A percentile compares a stretch with the other conserved stretches of the same genome.
These are phyloP conservation scores for Starmerella vitae DNA, from an alignment of 805 yeast genomes.

Conservation along the genomic window DNA sequence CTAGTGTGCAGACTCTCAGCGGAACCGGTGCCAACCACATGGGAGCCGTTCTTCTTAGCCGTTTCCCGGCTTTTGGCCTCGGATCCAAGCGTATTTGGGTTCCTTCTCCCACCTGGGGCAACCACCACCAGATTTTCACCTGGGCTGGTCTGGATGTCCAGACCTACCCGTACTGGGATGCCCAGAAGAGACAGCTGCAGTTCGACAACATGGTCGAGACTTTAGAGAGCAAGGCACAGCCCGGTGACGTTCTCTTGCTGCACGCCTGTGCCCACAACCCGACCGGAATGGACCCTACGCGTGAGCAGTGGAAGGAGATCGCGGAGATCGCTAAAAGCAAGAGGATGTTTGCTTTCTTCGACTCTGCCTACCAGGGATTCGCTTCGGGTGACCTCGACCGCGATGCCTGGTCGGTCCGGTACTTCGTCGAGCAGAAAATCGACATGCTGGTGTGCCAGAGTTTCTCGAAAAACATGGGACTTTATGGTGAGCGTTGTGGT, in stretches of 20 bases:
- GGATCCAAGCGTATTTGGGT: constrained; percentile 42
- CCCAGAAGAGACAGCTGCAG: constrained; percentile 53
- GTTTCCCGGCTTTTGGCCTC: constrained; percentile 31
- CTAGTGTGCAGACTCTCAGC: constrained; percentile 63
- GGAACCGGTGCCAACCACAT: constrained; percentile 89
- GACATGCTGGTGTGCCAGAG: constrained; percentile 61
- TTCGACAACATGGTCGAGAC: constrained; percentile 51
- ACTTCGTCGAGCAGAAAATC: constrained; percentile 32
- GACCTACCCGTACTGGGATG: constrained; percentile 78
- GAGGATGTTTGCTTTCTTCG: constrained; percentile 71
- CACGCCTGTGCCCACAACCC: constrained; percentile 98
- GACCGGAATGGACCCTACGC: constrained; percentile 87
- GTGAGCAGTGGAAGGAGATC: constrained; percentile 65
- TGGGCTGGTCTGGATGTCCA: constrained; percentile 53
- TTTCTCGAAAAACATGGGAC: constrained; percentile 88
- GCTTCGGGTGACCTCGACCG: constrained; percentile 69
- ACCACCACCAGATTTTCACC: constrained; percentile 74
- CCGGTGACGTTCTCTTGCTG: constrained; percentile 65
- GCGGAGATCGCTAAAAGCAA: constrained; percentile 45
- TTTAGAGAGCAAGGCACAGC: constrained; percentile 47
- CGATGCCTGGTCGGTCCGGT: constrained; percentile 48
- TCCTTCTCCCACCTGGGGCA: constrained; percentile 95
- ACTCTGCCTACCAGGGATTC: constrained; percentile 93
- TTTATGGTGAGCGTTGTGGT: constrained; percentile 91
- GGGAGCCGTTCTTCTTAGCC: constrained; percentile 57